Evolutionary conservation across 768 basidiomycete genomes (phyloP).

Genomic region (Lactarius evosmus): DNA sequence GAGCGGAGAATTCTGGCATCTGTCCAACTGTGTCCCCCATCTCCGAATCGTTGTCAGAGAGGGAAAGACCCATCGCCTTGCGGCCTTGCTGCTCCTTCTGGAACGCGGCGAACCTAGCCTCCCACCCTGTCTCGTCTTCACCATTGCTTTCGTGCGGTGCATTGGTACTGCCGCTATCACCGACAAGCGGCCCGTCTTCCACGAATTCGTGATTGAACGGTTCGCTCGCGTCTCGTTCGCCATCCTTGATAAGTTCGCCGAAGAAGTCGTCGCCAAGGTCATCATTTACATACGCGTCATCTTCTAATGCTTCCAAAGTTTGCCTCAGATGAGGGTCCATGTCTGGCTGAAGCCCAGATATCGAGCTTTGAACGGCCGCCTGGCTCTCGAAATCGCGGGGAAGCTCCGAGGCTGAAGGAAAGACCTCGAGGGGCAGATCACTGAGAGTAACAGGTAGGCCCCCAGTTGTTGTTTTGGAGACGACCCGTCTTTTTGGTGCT

Average conservation of each 20-base stretch:
- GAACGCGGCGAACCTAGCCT: slow-evolving; percentile 76
- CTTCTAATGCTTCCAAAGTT: slow-evolving; percentile 89
- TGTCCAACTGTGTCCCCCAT: slow-evolving; percentile 78
- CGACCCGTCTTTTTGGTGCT: slow-evolving; percentile 48
- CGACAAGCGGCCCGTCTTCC: slow-evolving; percentile 46
- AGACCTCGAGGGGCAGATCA: slow-evolving; percentile 63
- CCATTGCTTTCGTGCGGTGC: slow-evolving; percentile 33
- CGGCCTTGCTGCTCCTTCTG: slow-evolving; percentile 45
- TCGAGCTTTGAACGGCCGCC: slow-evolving; percentile 74
- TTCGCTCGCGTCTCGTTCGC: slow-evolving; percentile 62
- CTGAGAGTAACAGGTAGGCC: slow-evolving; percentile 43
- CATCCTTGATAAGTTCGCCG: slow-evolving; percentile 62
- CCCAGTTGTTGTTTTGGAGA: slow-evolving; percentile 42
- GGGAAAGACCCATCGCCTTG: slow-evolving; percentile 29
- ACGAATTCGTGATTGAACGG: slow-evolving; percentile 63
- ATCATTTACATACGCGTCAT: slow-evolving; percentile 90
- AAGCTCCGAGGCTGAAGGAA: slow-evolving; percentile 72
- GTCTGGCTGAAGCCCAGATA: slow-evolving; percentile 88
- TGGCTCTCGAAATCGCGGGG: slow-evolving; percentile 73
- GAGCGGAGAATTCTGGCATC: slow-evolving; percentile 72
- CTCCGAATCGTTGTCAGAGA: slow-evolving; percentile 59
- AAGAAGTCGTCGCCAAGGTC: slow-evolving; percentile 75
- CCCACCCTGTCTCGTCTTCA: slow-evolving; percentile 56
- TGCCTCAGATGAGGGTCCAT: slow-evolving; percentile 96
- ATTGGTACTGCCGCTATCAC: slow-evolving; percentile 33